phyloP scores from a whole-genome alignment of 2,329 filamentous ascomycete genomes.

The Penicillium sp. region DNA sequence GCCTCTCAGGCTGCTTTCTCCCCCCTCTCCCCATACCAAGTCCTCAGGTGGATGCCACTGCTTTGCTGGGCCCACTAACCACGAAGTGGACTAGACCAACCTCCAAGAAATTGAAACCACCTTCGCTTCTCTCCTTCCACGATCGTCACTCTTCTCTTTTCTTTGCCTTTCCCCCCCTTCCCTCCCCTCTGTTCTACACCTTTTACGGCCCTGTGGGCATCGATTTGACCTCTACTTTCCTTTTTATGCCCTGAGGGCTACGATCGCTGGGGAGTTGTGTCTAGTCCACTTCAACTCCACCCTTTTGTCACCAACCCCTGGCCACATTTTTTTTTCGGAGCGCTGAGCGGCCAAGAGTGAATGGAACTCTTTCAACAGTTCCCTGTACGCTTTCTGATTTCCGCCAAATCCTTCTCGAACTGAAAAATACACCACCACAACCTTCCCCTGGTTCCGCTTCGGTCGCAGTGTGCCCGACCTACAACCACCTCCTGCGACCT shows the following conservation, averaged over 20 bases:
- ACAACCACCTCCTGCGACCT: slow-evolving; percentile 1
- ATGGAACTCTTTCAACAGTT: slow-evolving; percentile 24
- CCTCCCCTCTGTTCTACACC: slow-evolving; percentile 19
- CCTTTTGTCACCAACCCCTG: slow-evolving; percentile 10
- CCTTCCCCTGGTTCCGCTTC: slow-evolving; percentile 15
- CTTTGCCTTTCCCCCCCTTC: slow-evolving; percentile 12
- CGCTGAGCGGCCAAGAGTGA: slow-evolving; percentile 10
- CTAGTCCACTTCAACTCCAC: not conserved
- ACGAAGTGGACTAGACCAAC: slow-evolving; percentile 18
- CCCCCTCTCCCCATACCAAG: slow-evolving; percentile 9
- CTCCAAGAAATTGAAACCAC: slow-evolving; percentile 21
- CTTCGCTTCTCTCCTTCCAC: slow-evolving; percentile 13
- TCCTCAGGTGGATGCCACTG: not conserved
- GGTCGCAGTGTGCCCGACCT: slow-evolving; percentile 3
- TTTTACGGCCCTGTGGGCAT: slow-evolving; percentile 14
- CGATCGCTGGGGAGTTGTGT: slow-evolving; percentile 11
- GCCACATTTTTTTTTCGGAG: slow-evolving; percentile 13
- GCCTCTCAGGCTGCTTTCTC: not conserved
- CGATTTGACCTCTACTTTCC: slow-evolving; percentile 11
- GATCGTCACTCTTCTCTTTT: slow-evolving; percentile 4
- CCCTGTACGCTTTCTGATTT: slow-evolving; percentile 26
- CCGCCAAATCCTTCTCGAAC: slow-evolving; percentile 23
- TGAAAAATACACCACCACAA: slow-evolving; percentile 18
- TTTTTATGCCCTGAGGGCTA: slow-evolving; percentile 12
- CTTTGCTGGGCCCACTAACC: slow-evolving; percentile 13